Evolutionary conservation across 2,329 filamentous ascomycete species (phyloP), one percentile per base, ranked within the genome.

Genomic region (Apiospora kogelbergensis): DNA sequence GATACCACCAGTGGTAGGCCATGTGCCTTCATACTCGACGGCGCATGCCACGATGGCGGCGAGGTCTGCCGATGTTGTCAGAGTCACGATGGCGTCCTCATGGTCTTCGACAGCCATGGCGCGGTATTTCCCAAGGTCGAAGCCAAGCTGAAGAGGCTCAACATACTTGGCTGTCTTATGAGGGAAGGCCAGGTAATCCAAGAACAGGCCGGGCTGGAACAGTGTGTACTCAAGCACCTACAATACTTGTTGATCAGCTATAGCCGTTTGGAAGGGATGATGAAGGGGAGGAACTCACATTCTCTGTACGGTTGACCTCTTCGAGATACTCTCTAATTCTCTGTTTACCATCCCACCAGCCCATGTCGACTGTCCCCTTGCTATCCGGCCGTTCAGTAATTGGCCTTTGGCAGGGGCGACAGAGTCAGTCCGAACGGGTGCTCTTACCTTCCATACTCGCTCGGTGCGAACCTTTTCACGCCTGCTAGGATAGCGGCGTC

Each of bases 391-490:
- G 44, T 30, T 71, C 42, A 70, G 42, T 65, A 30, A 45, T 6
- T 46, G 3, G 60, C 2, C 17, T 17, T 20, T 11, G 11, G 40
- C 11, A 42, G 2, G 9, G 40, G 2, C 11, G 17, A 15, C 13
- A 15, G 40, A 42, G 11, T 42, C 3, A 17, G 6, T 22, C 2
- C 24, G 24, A 3, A 17, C 11, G 3, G 57, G 65, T 15, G 40
- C 40, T 48, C 74, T 76, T 69, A 85, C 83, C 77, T 78, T 26
- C 75, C 79, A 71, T 85, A 92, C 72, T 92, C 90, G 44, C 86
- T 87, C 1, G 89, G 88, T 1, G 90, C 83, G 74, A 89, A 90
- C 7, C 88, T 83, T 72, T 85, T 85, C 6, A 91, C 89, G 1
- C 88, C 87, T 1, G 88, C 88, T 2, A 80, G 79, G 46, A 89